Evolutionary conservation across 2,329 filamentous ascomycete species (phyloP).

Genomic region (Epichloe gansuensis): DNA sequence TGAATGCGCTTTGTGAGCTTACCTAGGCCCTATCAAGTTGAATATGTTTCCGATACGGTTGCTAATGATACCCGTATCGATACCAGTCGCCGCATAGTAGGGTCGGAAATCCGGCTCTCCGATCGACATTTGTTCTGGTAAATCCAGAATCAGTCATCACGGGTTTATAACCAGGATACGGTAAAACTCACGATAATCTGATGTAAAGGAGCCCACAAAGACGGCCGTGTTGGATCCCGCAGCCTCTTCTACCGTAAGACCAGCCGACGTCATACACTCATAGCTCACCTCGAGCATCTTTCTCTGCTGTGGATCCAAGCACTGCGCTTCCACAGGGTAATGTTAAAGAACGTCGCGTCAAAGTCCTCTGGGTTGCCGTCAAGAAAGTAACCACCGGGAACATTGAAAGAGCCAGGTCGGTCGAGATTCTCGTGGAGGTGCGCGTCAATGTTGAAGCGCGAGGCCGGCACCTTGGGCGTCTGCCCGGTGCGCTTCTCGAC

Average conservation of each 20-base stretch:
- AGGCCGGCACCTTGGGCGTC: neutral
- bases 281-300: neutral
- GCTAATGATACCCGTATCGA: constrained; percentile 23
- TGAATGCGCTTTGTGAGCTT: no score
- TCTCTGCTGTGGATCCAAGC: constrained; percentile 1
- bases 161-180: no score
- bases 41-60: constrained; percentile 26
- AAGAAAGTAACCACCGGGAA: neutral
- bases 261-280: neutral
- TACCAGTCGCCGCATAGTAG: constrained; percentile 13
- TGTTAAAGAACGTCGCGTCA: neutral
- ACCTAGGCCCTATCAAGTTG: constrained; percentile 17
- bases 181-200: neutral
- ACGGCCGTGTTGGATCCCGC: neutral
- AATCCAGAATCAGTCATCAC: no score
- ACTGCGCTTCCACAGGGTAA: neutral
- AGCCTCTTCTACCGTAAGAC: neutral
- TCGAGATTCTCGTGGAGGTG: neutral
- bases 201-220: neutral
- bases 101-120: constrained; percentile 2
- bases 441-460: neutral
- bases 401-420: neutral
- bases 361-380: neutral
- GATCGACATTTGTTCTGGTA: neutral
- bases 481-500: neutral